Percentiles rank a stretch among this genome's conserved stretches.
Conservation (phyloP, 352 stramenopile genomes). For the Albugo candida region DNA sequence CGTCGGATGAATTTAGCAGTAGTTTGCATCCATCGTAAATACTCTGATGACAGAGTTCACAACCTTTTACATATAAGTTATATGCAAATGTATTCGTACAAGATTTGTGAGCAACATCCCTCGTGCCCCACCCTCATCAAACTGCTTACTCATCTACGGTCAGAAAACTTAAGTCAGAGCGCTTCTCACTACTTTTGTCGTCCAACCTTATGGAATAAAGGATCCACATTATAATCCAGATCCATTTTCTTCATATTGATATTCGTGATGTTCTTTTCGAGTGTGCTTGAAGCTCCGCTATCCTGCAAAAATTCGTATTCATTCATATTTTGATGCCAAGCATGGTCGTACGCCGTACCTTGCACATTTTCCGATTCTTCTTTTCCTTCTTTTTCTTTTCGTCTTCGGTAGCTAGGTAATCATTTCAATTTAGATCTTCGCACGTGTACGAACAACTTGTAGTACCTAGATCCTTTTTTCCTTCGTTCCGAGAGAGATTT, state of each 20-base stretch:
- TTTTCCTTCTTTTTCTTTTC: not conserved
- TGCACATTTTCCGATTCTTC: not conserved
- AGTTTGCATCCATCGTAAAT: constrained; percentile 80
- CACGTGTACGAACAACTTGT: not conserved
- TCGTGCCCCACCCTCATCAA: constrained; percentile 82
- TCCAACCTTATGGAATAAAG: constrained; percentile 72
- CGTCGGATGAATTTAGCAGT: constrained; percentile 56
- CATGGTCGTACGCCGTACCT: not conserved
- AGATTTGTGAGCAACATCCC: constrained; percentile 87
- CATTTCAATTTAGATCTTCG: not conserved
- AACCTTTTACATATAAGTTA: not conserved
- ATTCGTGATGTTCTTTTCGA: constrained; percentile 78
- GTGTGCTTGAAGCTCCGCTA: constrained; percentile 20
- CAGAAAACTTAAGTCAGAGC: not conserved
- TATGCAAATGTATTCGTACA: constrained; percentile 1
- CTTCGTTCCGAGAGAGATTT: constrained; percentile 81
- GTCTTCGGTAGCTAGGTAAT: constrained; percentile 1
- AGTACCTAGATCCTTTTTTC: not conserved
- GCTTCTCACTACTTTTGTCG: not conserved
- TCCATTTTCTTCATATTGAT: constrained; percentile 79
- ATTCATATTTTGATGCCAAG: not conserved
- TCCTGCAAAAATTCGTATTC: not conserved
- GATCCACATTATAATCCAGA: constrained; percentile 74
- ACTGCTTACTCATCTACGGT: constrained; percentile 68
- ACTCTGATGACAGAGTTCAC: constrained; percentile 9